A percentile compares a stretch with the other conserved stretches of the same genome.
phyloP scores from a whole-genome alignment of 1,284 basidiomycete species.

The Ustilago xerochloae region DNA sequence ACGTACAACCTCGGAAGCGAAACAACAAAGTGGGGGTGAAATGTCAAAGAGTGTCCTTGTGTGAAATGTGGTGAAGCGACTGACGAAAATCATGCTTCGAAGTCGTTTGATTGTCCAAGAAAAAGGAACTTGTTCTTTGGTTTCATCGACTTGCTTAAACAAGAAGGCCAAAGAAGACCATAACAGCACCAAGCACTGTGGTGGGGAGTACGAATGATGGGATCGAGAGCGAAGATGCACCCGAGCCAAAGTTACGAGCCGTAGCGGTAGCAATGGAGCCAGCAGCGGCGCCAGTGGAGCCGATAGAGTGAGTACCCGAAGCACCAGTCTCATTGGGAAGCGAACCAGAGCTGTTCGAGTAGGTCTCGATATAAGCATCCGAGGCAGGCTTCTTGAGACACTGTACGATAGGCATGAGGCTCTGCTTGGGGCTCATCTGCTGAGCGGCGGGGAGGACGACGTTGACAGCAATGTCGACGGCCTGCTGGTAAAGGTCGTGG shows the following conservation, averaged over 20 bases:
- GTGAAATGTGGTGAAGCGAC: not conserved
- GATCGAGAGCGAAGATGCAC: constrained; percentile 9
- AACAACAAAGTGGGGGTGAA: no score
- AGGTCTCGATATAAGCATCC: constrained; percentile 61
- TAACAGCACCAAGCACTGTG: constrained; percentile 24
- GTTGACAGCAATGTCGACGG: constrained; percentile 63
- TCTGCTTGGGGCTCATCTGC: constrained; percentile 73
- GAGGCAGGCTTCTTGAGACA: constrained; percentile 53
- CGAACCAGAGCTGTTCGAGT: constrained; percentile 51
- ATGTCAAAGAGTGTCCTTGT: not conserved
- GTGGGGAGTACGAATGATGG: constrained; percentile 28
- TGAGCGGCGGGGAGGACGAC: constrained; percentile 61
- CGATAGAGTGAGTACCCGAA: constrained; percentile 35
- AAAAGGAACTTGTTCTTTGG: not conserved
- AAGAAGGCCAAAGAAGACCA: constrained; percentile 34
- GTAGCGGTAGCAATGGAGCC: constrained; percentile 19
- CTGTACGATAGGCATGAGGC: constrained; percentile 70
- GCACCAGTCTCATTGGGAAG: constrained; percentile 42
- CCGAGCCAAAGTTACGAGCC: not conserved
- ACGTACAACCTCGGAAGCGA: not conserved
- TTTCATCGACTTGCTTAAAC: not conserved
- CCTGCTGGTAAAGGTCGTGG: constrained; percentile 66
- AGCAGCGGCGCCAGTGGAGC: constrained; percentile 29
- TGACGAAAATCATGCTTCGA: not conserved
- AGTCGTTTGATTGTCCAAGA: not conserved